Percentiles rank a stretch among this genome's conserved stretches.
phyloP scores from a whole-genome alignment of 169 alveolate species.

The Cryptosporidium felis region DNA sequence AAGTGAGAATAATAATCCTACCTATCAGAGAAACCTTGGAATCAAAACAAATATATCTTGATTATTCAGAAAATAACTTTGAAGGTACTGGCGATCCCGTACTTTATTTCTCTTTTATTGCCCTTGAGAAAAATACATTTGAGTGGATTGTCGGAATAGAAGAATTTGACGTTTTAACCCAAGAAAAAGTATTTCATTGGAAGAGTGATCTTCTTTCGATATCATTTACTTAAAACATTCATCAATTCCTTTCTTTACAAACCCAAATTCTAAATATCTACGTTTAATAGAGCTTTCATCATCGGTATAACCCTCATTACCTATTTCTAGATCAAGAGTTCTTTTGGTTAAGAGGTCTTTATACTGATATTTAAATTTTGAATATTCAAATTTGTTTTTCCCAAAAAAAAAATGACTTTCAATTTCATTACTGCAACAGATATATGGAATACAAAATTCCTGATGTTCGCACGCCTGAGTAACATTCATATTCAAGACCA shows the following conservation, averaged over 20 bases:
- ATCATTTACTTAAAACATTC: slow-evolving; percentile 36
- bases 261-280: background rate
- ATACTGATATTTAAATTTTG: background rate
- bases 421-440: slow-evolving; percentile 3
- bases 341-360: background rate
- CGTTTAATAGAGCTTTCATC: background rate
- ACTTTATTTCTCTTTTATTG: slow-evolving; percentile 46
- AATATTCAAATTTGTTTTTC: background rate
- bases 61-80: background rate
- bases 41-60: slow-evolving; percentile 31
- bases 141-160: slow-evolving; percentile 67
- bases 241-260: background rate
- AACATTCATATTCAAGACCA: background rate
- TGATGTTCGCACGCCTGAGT: background rate
- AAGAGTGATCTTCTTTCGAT: slow-evolving; percentile 58
- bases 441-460: slow-evolving; percentile 55
- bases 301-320: background rate
- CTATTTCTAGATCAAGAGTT: background rate
- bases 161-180: slow-evolving; percentile 9
- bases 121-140: slow-evolving; percentile 48
- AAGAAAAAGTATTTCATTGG: slow-evolving; percentile 42
- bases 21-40: slow-evolving; percentile 18
- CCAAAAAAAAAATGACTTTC: slow-evolving; percentile 26
- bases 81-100: background rate
- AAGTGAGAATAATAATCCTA: background rate